Conservation (phyloP, 1,284 basidiomycete genomes). For the Moesziomyces globuligerus region DNA sequence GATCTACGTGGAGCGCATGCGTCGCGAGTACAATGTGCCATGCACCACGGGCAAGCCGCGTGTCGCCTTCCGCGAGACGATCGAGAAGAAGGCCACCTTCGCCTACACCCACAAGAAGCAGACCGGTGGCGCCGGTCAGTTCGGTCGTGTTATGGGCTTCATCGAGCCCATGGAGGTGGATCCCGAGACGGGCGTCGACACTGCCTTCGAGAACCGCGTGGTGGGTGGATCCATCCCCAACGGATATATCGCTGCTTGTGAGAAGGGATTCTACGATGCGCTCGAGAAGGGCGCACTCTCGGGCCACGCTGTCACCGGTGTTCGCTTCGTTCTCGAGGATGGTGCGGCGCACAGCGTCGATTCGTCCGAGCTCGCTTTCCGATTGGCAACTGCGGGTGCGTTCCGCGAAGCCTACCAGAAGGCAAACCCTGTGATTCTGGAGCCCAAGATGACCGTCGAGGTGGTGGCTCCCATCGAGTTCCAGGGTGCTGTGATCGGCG, state of each 20-base stretch:
- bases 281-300: conserved; percentile 89
- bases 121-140: conserved; percentile 96
- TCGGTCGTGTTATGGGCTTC: conserved; percentile 86
- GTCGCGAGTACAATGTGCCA: conserved; percentile 93
- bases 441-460: conserved; percentile 98
- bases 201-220: conserved; percentile 86
- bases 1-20: conserved; percentile 99
- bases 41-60: conserved; percentile 95
- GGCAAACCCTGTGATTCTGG: conserved; percentile 84
- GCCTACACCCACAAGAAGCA: conserved; percentile 98
- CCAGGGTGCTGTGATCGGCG: conserved; percentile 95
- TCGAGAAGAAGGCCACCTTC: conserved; percentile 84
- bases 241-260: conserved; percentile 91
- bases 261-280: conserved; percentile 97
- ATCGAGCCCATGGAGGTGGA: conserved; percentile 90
- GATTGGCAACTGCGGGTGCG: conserved; percentile 86
- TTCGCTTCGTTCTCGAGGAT: conserved; percentile 88
- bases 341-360: conserved; percentile 94
- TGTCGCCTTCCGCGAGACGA: conserved; percentile 96
- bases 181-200: conserved; percentile 83
- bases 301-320: conserved; percentile 87
- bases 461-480: conserved; percentile 96
- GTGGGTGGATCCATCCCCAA: conserved; percentile 92
- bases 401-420: conserved; percentile 89
- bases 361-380: conserved; percentile 96